Evolutionary conservation across 1,139 yeast species (phyloP).

Genomic region (Saccharomycopsis crataegensis): DNA sequence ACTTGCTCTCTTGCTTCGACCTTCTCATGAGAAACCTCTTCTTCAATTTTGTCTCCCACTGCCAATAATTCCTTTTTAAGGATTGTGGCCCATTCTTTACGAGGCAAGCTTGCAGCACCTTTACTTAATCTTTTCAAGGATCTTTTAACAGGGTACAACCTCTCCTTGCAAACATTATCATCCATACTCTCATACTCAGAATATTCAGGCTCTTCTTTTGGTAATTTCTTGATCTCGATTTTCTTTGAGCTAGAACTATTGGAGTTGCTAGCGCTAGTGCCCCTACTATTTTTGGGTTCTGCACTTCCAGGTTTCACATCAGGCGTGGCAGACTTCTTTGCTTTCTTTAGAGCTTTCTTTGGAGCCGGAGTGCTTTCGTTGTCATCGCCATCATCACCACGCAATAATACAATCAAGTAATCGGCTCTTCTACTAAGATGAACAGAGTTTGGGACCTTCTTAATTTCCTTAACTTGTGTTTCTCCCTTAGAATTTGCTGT

Average conservation of each 20-base stretch:
- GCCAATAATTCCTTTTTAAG: constrained; percentile 65
- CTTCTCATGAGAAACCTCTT: constrained; percentile 24
- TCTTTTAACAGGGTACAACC: constrained; percentile 64
- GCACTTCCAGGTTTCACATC: constrained; percentile 9
- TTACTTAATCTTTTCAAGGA: constrained; percentile 69
- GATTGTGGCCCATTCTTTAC: constrained; percentile 75
- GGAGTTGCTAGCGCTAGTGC: neutral
- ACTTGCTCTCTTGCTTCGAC: constrained; percentile 27
- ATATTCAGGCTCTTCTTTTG: constrained; percentile 25
- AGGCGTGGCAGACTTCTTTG: constrained; percentile 20
- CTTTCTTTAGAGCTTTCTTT: constrained; percentile 22
- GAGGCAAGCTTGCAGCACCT: constrained; percentile 76
- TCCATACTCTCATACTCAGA: constrained; percentile 76
- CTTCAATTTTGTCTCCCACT: constrained; percentile 71
- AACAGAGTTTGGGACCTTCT: constrained; percentile 84
- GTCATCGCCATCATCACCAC: constrained; percentile 41
- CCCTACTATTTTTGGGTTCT: neutral
- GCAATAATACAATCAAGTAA: constrained; percentile 65
- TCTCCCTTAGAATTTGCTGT: constrained; percentile 13
- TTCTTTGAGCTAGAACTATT: constrained; percentile 3
- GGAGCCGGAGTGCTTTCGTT: constrained; percentile 21
- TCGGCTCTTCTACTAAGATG: constrained; percentile 94
- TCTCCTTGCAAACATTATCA: constrained; percentile 57
- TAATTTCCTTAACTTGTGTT: constrained; percentile 30
- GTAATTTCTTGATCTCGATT: constrained; percentile 23